phyloP scores from a whole-genome alignment of 345 rosid genomes.

The Moricandia arvensis region DNA sequence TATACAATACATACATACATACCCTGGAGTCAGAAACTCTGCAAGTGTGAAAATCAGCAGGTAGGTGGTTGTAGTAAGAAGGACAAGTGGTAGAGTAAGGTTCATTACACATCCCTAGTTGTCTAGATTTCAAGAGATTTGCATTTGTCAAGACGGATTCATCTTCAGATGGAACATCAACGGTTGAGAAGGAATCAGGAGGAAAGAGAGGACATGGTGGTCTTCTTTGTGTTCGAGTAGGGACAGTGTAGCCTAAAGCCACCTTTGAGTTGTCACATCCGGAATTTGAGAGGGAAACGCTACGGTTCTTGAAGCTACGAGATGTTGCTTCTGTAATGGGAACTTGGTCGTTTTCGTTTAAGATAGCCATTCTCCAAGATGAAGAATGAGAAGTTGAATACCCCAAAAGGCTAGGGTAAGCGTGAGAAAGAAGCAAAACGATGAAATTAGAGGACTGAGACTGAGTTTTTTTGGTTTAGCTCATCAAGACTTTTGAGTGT shows the following conservation, averaged over 20 bases:
- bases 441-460: slow-evolving; percentile 2
- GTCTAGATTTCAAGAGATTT: slow-evolving; percentile 80
- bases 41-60: slow-evolving; percentile 36
- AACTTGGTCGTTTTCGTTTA: no score
- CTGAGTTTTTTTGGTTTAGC: background rate
- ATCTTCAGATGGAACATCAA: slow-evolving; percentile 30
- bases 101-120: slow-evolving; percentile 79
- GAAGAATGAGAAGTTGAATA: background rate
- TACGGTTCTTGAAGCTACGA: no score
- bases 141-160: slow-evolving; percentile 49
- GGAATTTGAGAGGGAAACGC: no score
- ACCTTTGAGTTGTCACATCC: slow-evolving; percentile 44
- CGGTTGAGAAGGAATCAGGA: slow-evolving; percentile 12
- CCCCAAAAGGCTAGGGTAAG: background rate
- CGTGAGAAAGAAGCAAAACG: background rate
- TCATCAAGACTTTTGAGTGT: background rate
- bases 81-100: slow-evolving; percentile 96
- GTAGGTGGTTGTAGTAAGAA: slow-evolving; percentile 49
- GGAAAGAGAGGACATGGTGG: slow-evolving; percentile 54
- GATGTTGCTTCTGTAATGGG: no score
- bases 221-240: slow-evolving; percentile 64
- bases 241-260: slow-evolving; percentile 74
- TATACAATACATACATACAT: slow-evolving; percentile 2
- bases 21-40: slow-evolving; percentile 52
- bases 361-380: background rate